These are phyloP conservation scores for Corchorus olitorius DNA, from an alignment of 345 rosid species.

Conservation along the genomic window DNA sequence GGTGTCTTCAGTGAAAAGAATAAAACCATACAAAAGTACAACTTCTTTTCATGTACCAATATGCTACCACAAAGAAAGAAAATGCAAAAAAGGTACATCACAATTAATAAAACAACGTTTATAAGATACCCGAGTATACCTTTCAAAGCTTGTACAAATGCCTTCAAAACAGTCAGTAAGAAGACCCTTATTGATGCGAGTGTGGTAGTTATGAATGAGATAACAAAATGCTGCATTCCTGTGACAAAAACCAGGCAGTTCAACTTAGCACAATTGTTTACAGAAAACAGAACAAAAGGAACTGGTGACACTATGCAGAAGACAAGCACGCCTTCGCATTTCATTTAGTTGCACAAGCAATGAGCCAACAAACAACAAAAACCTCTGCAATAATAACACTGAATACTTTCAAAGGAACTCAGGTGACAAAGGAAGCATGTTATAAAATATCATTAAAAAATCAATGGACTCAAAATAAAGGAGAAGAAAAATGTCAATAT, in stretches of 20 bases:
- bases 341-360: neutral
- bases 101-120: neutral
- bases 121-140: conserved; percentile 42
- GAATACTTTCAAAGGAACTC: neutral
- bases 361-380: neutral
- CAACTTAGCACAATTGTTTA: neutral
- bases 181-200: conserved; percentile 63
- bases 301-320: neutral
- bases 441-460: no score
- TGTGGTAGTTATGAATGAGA: conserved; percentile 55
- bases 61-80: neutral
- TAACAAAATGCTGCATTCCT: conserved; percentile 85
- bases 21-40: neutral
- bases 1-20: neutral
- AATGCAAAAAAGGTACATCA: neutral
- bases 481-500: no score
- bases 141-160: conserved; percentile 70
- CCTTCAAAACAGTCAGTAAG: conserved; percentile 80
- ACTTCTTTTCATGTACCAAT: neutral
- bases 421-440: neutral
- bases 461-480: neutral
- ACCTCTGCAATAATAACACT: neutral
- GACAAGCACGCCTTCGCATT: neutral
- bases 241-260: conserved; percentile 23
- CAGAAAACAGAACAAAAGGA: neutral